Conservation (phyloP, 1,284 basidiomycete species). For the Cutaneotrichosporon cutaneum region DNA sequence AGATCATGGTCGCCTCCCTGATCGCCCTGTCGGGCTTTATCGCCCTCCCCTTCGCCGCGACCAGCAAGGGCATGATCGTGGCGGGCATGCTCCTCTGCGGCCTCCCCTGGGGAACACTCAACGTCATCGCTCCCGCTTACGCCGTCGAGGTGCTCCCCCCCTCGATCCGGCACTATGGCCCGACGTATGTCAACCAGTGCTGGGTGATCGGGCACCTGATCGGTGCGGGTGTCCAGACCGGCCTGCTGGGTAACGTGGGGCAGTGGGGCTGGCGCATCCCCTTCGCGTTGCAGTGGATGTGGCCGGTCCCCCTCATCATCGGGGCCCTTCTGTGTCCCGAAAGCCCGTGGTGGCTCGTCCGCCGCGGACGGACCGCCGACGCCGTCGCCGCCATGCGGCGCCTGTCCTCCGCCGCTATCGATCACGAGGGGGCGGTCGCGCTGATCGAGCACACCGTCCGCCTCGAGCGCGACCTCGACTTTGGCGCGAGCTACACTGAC, state of each 20-base stretch:
- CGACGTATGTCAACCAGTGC: constrained; percentile 50
- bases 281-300: constrained; percentile 22
- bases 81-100: constrained; percentile 47
- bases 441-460: constrained; percentile 50
- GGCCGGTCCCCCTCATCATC: constrained; percentile 21
- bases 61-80: constrained; percentile 42
- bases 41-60: constrained; percentile 49
- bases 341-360: constrained; percentile 42
- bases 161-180: constrained; percentile 44
- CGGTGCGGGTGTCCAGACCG: constrained; percentile 24
- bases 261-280: constrained; percentile 27
- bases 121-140: constrained; percentile 39
- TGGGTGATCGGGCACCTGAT: constrained; percentile 41
- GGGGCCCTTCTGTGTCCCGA: constrained; percentile 32
- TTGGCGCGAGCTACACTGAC: constrained; percentile 45
- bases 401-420: constrained; percentile 22
- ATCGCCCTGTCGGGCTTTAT: constrained; percentile 44
- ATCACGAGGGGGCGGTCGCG: constrained; percentile 42
- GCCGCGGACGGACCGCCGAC: constrained; percentile 32
- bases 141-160: constrained; percentile 50
- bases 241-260: constrained; percentile 12
- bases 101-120: constrained; percentile 29
- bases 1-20: constrained; percentile 26
- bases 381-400: background rate
- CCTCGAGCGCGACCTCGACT: constrained; percentile 30